A percentile compares a stretch with the other conserved stretches of the same genome.
These are phyloP conservation scores for Lantana camara DNA, from an alignment of 257 asterid genomes.

Conservation along the genomic window DNA sequence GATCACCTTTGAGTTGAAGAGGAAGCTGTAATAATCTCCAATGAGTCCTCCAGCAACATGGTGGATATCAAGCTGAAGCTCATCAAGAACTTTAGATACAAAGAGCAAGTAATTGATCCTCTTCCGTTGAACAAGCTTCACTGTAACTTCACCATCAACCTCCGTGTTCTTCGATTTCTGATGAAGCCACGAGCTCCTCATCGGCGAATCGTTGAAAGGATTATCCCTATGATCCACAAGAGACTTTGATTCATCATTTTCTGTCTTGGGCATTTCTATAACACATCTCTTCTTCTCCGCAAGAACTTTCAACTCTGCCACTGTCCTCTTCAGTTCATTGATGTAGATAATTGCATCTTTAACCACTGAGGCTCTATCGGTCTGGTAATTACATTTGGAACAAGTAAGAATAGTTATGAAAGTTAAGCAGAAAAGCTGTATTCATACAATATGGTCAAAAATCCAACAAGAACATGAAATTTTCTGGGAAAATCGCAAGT, in stretches of 20 bases:
- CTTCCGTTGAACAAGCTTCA: slow-evolving; percentile 89
- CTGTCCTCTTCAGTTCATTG: slow-evolving; percentile 66
- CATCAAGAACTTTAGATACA: slow-evolving; percentile 80
- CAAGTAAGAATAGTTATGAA: no score
- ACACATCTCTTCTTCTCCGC: slow-evolving; percentile 75
- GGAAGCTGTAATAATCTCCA: slow-evolving; percentile 81
- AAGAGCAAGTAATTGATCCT: slow-evolving; percentile 70
- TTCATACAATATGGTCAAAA: no score
- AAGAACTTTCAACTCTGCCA: slow-evolving; percentile 49
- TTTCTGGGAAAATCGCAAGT: no score
- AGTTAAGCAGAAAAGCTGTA: no score
- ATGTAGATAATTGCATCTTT: slow-evolving; percentile 62
- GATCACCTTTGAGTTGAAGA: slow-evolving; percentile 81
- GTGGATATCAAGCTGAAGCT: slow-evolving; percentile 81
- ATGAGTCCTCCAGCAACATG: slow-evolving; percentile 95
- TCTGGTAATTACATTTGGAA: slow-evolving; percentile 27
- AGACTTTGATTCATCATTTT: slow-evolving; percentile 38
- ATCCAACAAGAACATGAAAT: no score
- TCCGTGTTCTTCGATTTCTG: slow-evolving; percentile 75
- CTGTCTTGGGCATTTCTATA: slow-evolving; percentile 59
- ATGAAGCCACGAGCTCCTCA: slow-evolving; percentile 91
- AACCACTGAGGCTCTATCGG: slow-evolving; percentile 64
- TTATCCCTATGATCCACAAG: no score
- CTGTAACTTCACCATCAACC: slow-evolving; percentile 87
- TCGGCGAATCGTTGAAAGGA: slow-evolving; percentile 46